phyloP scores from a whole-genome alignment of 371 early-diverging fungal species.

The Catenaria anguillulae region DNA sequence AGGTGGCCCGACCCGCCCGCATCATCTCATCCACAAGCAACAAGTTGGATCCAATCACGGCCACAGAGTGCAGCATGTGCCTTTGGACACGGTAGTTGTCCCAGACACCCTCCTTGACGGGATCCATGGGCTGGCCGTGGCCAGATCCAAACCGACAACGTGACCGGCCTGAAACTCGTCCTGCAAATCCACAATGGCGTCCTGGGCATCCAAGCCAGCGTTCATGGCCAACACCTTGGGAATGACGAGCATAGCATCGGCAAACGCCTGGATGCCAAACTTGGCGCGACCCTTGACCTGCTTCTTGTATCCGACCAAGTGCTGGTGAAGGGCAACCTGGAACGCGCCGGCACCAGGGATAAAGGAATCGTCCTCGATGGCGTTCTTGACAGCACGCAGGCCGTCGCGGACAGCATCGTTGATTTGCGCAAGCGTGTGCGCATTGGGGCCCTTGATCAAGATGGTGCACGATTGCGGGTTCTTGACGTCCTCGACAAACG shows the following conservation, averaged over 20 bases:
- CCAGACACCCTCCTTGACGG: conserved; percentile 84
- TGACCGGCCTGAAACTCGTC: conserved; percentile 85
- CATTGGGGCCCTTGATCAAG: conserved; percentile 91
- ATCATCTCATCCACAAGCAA: conserved; percentile 99
- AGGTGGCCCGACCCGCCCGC: conserved; percentile 70
- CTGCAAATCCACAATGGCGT: conserved; percentile 81
- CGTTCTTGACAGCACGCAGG: conserved; percentile 93
- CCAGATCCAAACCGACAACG: conserved; percentile 82
- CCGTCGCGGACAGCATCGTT: conserved; percentile 97
- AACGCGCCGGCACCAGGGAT: conserved; percentile 96
- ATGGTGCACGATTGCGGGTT: conserved; percentile 91
- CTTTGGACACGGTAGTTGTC: conserved; percentile 96
- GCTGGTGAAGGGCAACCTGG: conserved; percentile 71
- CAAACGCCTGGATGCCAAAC: conserved; percentile 93
- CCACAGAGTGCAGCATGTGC: conserved; percentile 86
- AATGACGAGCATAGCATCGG: conserved; percentile 70
- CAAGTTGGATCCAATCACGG: conserved; percentile 95
- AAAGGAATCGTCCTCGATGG: conserved; percentile 81
- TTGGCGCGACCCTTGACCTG: conserved; percentile 83
- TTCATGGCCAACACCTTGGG: conserved; percentile 94
- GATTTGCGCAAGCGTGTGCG: conserved; percentile 88
- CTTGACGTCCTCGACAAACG: conserved; percentile 96
- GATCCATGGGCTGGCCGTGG: conserved; percentile 93
- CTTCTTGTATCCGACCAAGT: conserved; percentile 72
- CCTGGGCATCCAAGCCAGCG: conserved; percentile 93